Percentiles rank a stretch among this genome's conserved stretches.
Evolutionary conservation across 441 rosid species (phyloP).

Genomic region (Gossypium gossypioides): DNA sequence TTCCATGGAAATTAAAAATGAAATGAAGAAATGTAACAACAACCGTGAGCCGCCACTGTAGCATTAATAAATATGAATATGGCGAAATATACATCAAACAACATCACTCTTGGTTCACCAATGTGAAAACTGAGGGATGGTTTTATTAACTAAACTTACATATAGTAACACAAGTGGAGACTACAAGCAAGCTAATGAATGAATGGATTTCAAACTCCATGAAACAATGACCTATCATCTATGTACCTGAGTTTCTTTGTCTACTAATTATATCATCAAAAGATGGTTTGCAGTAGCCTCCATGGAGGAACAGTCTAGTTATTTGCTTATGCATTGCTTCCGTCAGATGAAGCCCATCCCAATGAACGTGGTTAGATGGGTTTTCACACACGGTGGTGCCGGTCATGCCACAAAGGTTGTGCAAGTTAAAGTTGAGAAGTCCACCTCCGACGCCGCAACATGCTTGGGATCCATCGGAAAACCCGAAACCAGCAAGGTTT

Average conservation of each 20-base stretch:
- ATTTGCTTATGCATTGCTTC: slow-evolving; percentile 28
- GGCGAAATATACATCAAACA: background rate
- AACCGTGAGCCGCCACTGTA: background rate
- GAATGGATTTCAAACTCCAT: background rate
- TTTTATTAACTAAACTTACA: background rate
- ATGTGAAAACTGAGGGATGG: background rate
- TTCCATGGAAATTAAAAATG: background rate
- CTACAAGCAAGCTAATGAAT: background rate
- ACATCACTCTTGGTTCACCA: background rate
- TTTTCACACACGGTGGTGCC: slow-evolving; percentile 22
- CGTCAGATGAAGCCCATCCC: slow-evolving; percentile 49
- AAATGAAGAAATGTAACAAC: background rate
- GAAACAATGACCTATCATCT: background rate
- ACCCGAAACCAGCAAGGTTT: slow-evolving; percentile 12
- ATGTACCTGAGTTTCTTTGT: background rate
- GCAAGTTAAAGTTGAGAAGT: slow-evolving; percentile 26
- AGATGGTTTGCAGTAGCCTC: slow-evolving; percentile 30
- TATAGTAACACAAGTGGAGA: background rate
- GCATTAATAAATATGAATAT: background rate
- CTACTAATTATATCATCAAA: slow-evolving; percentile 9
- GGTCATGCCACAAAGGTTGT: slow-evolving; percentile 25
- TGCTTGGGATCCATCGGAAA: slow-evolving; percentile 30
- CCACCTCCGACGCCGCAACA: slow-evolving; percentile 38
- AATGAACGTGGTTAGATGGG: slow-evolving; percentile 18
- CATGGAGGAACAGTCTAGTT: slow-evolving; percentile 21